Evolutionary conservation across 768 basidiomycete species (phyloP), one percentile per base, ranked within the genome.

Genomic region (Suillus subluteus): DNA sequence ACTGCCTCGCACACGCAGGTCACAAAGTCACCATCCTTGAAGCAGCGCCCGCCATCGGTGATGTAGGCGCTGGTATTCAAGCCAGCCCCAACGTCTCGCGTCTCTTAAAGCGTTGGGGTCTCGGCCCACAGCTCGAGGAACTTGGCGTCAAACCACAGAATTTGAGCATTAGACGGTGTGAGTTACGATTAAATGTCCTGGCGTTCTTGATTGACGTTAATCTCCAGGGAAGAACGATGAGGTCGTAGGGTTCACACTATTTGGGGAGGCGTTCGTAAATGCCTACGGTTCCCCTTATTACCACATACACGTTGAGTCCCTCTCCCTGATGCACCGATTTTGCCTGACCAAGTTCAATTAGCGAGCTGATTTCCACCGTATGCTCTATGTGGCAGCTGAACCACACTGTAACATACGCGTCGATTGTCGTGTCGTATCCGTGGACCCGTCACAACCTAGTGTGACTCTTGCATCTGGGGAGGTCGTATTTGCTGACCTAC

Each of bases 1-100:
- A 78, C 72, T 75, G 76, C 44, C 78, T 86, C 16, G 83, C 83
- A 7, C 76, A 78, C 21, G 80, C 81, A 0, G 86, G 86, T 2
- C 86, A 87, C 72, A 79, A 71, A 6, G 80, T 87, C 62, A 85
- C 83, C 32, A 75, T 86, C 55, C 73, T 87, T 35, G 86, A 87
- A 68, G 69, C 71, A 15, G 83, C 84, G 0, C 58, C 69, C 0
- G 67, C 69, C 3, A 74, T 84, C 21, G 69, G 82, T 1, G 84
- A 85, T 65, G 79, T 84, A 7, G 85, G 86, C 4, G 86, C 86
- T 5, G 86, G 86, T 12, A 86, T 87, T 44, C 86, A 87, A 70
- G 73, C 84, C 62, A 70, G 70, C 23, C 78, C 78, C 13, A 85
- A 86, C 68, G 59, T 85, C 16, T 79, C 77, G 21, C 76, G 82